Conservation (phyloP, 176 grass and related monocot species). For the Carex kokanica region DNA sequence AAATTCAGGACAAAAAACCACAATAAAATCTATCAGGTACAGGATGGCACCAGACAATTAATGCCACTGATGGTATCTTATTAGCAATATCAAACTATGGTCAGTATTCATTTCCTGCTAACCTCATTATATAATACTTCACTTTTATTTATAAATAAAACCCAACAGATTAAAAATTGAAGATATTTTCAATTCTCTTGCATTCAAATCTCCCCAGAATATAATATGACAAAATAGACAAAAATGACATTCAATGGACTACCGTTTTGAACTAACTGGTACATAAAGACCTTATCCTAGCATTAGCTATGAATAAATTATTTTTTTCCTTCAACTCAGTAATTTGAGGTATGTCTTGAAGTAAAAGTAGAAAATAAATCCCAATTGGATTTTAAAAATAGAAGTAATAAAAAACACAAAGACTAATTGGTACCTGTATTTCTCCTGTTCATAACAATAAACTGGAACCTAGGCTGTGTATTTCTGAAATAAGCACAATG, state of each 20-base stretch:
- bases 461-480: conserved; percentile 74
- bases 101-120: neutral
- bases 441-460: conserved; percentile 89
- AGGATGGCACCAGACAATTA: neutral
- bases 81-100: neutral
- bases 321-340: neutral
- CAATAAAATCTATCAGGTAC: neutral
- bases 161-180: neutral
- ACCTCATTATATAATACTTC: neutral
- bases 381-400: neutral
- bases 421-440: conserved; percentile 51
- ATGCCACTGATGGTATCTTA: neutral
- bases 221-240: neutral
- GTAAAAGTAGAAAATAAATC: neutral
- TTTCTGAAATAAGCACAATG: conserved; percentile 44
- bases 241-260: neutral
- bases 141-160: neutral
- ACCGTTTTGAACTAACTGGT: neutral
- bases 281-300: neutral
- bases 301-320: neutral
- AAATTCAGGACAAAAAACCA: neutral
- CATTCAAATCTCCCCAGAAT: neutral
- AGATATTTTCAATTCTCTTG: neutral
- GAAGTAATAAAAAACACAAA: neutral
- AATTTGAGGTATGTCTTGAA: neutral